A percentile compares a stretch with the other conserved stretches of the same genome.
Evolutionary conservation across 1,284 basidiomycete genomes (phyloP).

Genomic region (Apiotrichum siamense): DNA sequence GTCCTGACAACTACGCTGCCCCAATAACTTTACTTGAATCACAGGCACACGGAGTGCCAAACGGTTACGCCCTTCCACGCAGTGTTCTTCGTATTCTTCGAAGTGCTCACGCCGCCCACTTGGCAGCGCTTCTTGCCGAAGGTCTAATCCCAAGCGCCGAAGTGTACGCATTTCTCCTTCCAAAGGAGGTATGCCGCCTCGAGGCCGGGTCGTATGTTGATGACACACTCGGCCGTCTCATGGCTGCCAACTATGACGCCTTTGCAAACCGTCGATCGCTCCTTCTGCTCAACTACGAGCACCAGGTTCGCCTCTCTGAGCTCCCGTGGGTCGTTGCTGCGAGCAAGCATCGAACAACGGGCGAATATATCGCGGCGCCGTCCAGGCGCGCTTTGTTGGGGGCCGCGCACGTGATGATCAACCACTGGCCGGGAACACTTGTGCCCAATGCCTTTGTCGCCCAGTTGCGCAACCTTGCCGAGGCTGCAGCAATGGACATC

Average conservation of each 20-base stretch:
- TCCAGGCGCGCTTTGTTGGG: not conserved
- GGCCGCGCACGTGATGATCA: not conserved
- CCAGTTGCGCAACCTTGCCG: conserved; percentile 1
- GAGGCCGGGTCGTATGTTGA: not conserved
- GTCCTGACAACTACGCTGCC: not conserved
- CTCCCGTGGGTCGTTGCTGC: conserved; percentile 5
- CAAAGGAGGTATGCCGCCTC: not conserved
- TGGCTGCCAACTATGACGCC: conserved; percentile 6
- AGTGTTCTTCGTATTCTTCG: not conserved
- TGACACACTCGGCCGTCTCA: not conserved
- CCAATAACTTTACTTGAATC: not conserved
- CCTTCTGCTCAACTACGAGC: conserved; percentile 4
- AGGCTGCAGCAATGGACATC: not conserved
- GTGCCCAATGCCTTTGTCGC: conserved; percentile 7
- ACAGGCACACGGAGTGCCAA: not conserved
- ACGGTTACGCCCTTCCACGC: not conserved
- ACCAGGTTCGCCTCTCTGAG: conserved; percentile 9
- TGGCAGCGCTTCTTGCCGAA: not conserved
- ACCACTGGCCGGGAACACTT: conserved; percentile 8
- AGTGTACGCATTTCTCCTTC: not conserved
- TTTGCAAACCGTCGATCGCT: conserved; percentile 7
- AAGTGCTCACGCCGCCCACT: not conserved
- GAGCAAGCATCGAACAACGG: not conserved
- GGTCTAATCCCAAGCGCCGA: not conserved
- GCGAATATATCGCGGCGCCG: not conserved